Percentiles rank a stretch among this genome's conserved stretches.
phyloP scores from a whole-genome alignment of 495 filamentous ascomycete species.

The Cudoniella acicularis region DNA sequence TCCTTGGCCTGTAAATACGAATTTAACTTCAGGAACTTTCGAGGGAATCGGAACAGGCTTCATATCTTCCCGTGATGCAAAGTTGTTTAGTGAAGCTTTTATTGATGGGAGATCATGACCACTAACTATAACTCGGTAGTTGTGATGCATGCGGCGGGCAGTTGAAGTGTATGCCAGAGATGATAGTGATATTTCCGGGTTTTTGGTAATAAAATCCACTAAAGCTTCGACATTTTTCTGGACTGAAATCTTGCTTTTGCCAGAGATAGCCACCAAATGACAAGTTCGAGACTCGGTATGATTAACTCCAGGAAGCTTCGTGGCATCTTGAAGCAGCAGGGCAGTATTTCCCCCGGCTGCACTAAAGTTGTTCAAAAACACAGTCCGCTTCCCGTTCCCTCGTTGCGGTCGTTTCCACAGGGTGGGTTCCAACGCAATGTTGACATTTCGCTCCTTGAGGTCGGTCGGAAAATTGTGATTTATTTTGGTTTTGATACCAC shows the following conservation, averaged over 20 bases:
- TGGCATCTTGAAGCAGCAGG: slow-evolving; percentile 56
- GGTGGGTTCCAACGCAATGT: slow-evolving; percentile 54
- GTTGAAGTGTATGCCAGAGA: slow-evolving; percentile 75
- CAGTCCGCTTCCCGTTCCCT: slow-evolving; percentile 8
- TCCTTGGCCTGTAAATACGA: slow-evolving; percentile 70
- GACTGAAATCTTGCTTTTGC: slow-evolving; percentile 49
- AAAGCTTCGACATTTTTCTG: slow-evolving; percentile 46
- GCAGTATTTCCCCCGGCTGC: slow-evolving; percentile 66
- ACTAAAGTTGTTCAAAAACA: too few relatives aligned
- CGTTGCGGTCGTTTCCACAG: slow-evolving; percentile 35
- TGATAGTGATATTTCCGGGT: slow-evolving; percentile 46
- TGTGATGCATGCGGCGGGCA: slow-evolving; percentile 74
- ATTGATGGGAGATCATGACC: slow-evolving; percentile 24
- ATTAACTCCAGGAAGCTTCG: slow-evolving; percentile 24
- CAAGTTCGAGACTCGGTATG: slow-evolving; percentile 40
- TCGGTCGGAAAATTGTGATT: slow-evolving; percentile 82
- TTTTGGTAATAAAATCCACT: slow-evolving; percentile 20
- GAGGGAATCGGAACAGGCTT: slow-evolving; percentile 6
- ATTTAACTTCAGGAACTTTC: too few relatives aligned
- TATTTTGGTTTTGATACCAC: slow-evolving; percentile 78
- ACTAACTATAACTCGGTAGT: slow-evolving; percentile 60
- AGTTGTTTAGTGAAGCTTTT: neutral
- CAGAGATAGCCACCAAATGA: slow-evolving; percentile 54
- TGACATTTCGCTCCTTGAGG: slow-evolving; percentile 67
- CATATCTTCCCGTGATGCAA: neutral